Percentiles rank a stretch among this genome's conserved stretches.
phyloP scores from a whole-genome alignment of 768 basidiomycete genomes.

The Mrakia hoshinonis region DNA sequence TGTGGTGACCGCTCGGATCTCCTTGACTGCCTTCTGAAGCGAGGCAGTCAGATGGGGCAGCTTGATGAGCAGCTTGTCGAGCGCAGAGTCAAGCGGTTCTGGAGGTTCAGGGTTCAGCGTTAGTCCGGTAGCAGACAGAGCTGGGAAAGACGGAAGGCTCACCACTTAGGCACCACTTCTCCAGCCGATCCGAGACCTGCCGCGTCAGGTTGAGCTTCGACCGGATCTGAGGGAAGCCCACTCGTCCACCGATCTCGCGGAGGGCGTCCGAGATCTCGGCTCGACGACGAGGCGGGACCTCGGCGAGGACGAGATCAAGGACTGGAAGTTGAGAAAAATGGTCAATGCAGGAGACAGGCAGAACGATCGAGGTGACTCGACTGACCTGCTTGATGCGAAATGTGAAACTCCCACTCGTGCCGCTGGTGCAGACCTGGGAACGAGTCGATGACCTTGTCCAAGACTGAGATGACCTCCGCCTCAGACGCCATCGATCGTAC shows the following conservation, averaged over 20 bases:
- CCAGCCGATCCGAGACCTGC: slow-evolving; percentile 61
- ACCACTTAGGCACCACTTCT: slow-evolving; percentile 46
- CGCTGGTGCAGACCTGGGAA: slow-evolving; percentile 12
- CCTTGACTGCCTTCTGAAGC: slow-evolving; percentile 41
- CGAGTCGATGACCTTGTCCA: slow-evolving; percentile 17
- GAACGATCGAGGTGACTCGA: not conserved
- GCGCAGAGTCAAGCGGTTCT: slow-evolving; percentile 24
- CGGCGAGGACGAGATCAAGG: slow-evolving; percentile 54
- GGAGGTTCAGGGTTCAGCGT: not conserved
- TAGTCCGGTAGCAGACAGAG: slow-evolving; percentile 33
- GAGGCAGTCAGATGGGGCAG: slow-evolving; percentile 19
- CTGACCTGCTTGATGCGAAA: slow-evolving; percentile 20
- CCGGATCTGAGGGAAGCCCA: slow-evolving; percentile 23
- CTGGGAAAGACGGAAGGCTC: slow-evolving; percentile 36
- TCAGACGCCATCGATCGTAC: slow-evolving; percentile 59
- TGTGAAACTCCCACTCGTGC: slow-evolving; percentile 30
- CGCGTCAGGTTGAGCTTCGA: slow-evolving; percentile 47
- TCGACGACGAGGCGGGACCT: slow-evolving; percentile 54
- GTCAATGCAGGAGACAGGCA: not conserved
- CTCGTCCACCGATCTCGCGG: slow-evolving; percentile 31
- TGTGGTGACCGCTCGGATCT: slow-evolving; percentile 57
- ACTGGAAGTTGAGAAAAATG: slow-evolving; percentile 35
- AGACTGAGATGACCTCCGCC: slow-evolving; percentile 54
- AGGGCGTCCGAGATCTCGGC: slow-evolving; percentile 57
- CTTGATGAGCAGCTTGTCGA: slow-evolving; percentile 29